phyloP scores from a whole-genome alignment of 2,329 filamentous ascomycete genomes.

The Alternaria dauci region DNA sequence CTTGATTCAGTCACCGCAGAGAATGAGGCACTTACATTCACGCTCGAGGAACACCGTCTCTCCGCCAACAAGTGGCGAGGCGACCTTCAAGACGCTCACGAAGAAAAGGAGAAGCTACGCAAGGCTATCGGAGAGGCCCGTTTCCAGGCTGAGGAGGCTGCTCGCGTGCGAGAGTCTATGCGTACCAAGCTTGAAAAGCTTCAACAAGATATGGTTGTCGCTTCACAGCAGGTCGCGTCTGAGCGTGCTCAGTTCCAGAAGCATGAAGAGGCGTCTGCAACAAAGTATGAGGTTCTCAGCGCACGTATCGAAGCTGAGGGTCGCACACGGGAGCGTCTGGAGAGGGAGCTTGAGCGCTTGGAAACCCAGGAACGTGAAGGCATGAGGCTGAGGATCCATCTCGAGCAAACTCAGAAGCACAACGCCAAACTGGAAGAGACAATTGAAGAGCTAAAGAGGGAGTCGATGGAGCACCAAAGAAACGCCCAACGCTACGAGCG shows the following conservation, averaged over 20 bases:
- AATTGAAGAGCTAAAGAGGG: constrained; percentile 63
- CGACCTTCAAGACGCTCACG: constrained; percentile 63
- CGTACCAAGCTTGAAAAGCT: constrained; percentile 83
- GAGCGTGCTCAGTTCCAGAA: constrained; percentile 83
- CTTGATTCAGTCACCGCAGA: constrained; percentile 64
- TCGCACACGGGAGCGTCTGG: constrained; percentile 55
- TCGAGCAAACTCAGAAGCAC: constrained; percentile 65
- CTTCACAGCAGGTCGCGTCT: constrained; percentile 79
- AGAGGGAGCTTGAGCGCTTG: constrained; percentile 56
- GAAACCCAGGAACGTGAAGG: constrained; percentile 73
- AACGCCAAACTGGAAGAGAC: constrained; percentile 71
- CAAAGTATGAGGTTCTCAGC: constrained; percentile 63
- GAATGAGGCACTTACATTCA: constrained; percentile 68
- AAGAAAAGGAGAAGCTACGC: constrained; percentile 72
- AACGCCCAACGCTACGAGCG: constrained; percentile 74
- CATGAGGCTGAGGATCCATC: constrained; percentile 78
- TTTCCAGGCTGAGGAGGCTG: constrained; percentile 83
- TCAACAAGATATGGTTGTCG: constrained; percentile 84
- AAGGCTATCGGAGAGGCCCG: constrained; percentile 77
- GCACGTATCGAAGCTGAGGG: constrained; percentile 59
- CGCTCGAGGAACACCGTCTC: constrained; percentile 69
- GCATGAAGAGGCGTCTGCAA: constrained; percentile 66
- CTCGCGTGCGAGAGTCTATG: constrained; percentile 83
- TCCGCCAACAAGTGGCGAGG: constrained; percentile 67
- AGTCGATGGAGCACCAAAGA: constrained; percentile 77